Percentiles rank a stretch among this genome's conserved stretches.
Conservation (phyloP, 2,329 filamentous ascomycete species). For the Colletotrichum filicis region DNA sequence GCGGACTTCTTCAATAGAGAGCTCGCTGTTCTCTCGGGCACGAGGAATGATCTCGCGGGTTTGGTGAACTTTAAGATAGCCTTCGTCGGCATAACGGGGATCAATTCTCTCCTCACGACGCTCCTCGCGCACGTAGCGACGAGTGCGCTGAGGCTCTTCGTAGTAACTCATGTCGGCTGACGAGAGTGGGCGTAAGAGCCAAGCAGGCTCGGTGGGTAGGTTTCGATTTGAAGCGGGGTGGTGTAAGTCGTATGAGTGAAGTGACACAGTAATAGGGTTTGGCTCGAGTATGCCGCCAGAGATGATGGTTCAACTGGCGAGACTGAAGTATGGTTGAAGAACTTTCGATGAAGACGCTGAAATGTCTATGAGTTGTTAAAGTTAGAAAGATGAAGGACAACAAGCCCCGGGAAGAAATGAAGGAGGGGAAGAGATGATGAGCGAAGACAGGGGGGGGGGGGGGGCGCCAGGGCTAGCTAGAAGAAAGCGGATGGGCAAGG, state of each 20-base stretch:
- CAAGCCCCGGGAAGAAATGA: not conserved
- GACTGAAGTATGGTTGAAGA: not conserved
- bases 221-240: conserved; percentile 13
- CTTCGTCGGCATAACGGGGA: conserved; percentile 65
- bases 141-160: conserved; percentile 59
- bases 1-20: conserved; percentile 83
- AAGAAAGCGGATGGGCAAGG: conserved; percentile 22
- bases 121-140: conserved; percentile 65
- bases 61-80: conserved; percentile 55
- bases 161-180: conserved; percentile 57
- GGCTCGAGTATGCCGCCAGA: not conserved
- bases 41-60: conserved; percentile 67
- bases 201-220: not conserved
- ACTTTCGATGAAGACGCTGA: not conserved
- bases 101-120: conserved; percentile 59
- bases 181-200: not conserved
- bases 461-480: conserved; percentile 15
- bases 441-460: conserved; percentile 16
- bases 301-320: not conserved
- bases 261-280: not conserved
- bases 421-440: conserved; percentile 20
- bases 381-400: not conserved
- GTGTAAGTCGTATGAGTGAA: conserved; percentile 1
- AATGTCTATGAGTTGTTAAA: conserved; percentile 6
- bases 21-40: conserved; percentile 77